Percentiles rank a stretch among this genome's conserved stretches.
Conservation (phyloP, 2,329 filamentous ascomycete species). For the Xylaria sp. region DNA sequence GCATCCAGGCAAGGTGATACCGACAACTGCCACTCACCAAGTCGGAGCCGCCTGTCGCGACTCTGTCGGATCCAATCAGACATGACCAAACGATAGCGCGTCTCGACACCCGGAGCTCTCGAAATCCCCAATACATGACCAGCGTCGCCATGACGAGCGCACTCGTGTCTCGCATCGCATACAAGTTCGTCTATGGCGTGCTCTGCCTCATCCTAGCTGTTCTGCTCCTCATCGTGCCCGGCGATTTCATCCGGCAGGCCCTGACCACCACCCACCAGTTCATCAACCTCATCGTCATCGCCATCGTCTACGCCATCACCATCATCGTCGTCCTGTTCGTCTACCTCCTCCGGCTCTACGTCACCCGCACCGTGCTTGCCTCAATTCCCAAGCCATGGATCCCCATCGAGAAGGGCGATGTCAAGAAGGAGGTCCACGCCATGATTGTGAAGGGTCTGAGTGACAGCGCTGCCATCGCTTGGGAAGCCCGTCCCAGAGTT, state of each 20-base stretch:
- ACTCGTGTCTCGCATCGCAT: conserved; percentile 78
- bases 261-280: conserved; percentile 63
- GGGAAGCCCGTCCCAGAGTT: conserved; percentile 74
- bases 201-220: conserved; percentile 75
- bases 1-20: conserved; percentile 19
- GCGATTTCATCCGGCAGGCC: conserved; percentile 80
- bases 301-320: conserved; percentile 75
- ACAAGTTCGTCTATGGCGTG: conserved; percentile 77
- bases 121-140: too few relatives aligned
- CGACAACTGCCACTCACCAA: conserved; percentile 28
- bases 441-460: conserved; percentile 76
- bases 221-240: conserved; percentile 79
- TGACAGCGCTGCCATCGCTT: conserved; percentile 81
- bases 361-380: conserved; percentile 77
- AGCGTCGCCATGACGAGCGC: conserved; percentile 48
- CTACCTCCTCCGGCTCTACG: conserved; percentile 84
- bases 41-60: conserved; percentile 18
- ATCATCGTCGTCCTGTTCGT: conserved; percentile 73
- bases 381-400: conserved; percentile 88
- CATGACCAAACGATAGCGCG: conserved; percentile 15
- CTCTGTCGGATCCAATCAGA: background rate
- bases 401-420: conserved; percentile 83
- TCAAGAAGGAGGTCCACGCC: conserved; percentile 73
- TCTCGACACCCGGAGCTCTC: background rate
- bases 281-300: conserved; percentile 84